Evolutionary conservation across 1,284 basidiomycete genomes (phyloP), one percentile per base, ranked within the genome.

Genomic region (Austroboletus niveus): DNA sequence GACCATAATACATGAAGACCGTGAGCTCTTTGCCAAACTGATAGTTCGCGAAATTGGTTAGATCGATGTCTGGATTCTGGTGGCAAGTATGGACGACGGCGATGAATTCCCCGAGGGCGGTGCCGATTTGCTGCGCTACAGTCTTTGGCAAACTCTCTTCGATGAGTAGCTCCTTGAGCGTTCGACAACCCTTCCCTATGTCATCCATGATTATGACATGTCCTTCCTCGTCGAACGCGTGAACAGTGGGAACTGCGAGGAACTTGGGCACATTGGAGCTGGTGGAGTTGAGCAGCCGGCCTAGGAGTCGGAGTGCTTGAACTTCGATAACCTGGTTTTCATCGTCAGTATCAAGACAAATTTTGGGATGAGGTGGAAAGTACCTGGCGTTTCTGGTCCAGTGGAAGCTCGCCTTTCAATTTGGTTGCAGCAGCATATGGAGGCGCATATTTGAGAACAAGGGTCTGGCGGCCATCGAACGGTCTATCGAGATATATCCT

Each of bases 171-270:
- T 74, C 64, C 62, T 85, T 85, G 52, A 86, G 68, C 3, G 72
- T 75, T 22, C 61, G 54, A 15, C 68, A 57, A 8, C 60, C 57
- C 30, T 59, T 62, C 4, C 84, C 84, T 47, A 72, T 74, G 53
- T 86, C 84, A 36, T 82, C 78, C 75, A 85, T 84, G 60, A 86
- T 74, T 32, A 85, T 72, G 7, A 76, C 74, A 53, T 78, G 69
- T 9, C 63, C 71, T 17, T 66, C 63, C 20, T 74, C 64, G 58
- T 86, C 84, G 59, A 78, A 77, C 34, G 71, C 64, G 56, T 77
- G 69, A 9, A 86, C 69, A 9, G 53, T 59, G 1, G 84, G 83
- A 1, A 79, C 75, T 2, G 69, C 74, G 36, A 79, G 72, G 10
- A 77, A 51, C 1, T 71, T 60, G n/a, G 69, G 61, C 31, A 68